Base-by-base conservation (phyloP, 1,284 basidiomycete genomes). In the Moesziomyces antarcticus region DNA sequence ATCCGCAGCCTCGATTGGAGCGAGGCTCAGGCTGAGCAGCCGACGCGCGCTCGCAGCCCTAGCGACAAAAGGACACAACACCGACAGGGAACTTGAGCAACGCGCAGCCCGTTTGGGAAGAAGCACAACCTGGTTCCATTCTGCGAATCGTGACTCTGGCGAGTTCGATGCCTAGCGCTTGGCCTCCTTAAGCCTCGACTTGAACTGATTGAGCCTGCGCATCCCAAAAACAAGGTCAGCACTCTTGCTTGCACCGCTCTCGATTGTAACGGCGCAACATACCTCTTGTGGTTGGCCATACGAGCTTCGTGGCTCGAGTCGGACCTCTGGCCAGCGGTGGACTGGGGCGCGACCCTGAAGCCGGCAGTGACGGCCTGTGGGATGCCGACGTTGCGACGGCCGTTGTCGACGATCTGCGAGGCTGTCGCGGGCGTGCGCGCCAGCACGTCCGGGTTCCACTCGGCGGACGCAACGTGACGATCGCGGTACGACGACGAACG, bases 401-500 rank as follows among this genome's bases (percentile, higher is more conserved):
- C 53, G 35, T 55, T 66, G 45, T 77, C 68, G 22, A 16, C 37
- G 6, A 54, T 49, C 22, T 49, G 48, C 18, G 44, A 46, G 0
- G 58, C 37, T 4, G 18, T n/a, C 7, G 48, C 20, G 18, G 56
- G 40, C 0, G 53, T 35, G n/a, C 65, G 71, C 22, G 60, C 54
- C n/a, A 66, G 54, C 22, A 68, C 53, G 21, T 80, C 69, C 7
- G 67, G 72, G 24, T 68, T 58, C 78, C 78, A 80, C 21, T 78
- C 78, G 13, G 76, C 78, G 20, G 73, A 68, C 1, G 69, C 66
- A 20, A 80, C 52, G 51, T 82, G 77, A 14, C 80, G 60, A 55
- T 80, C 81, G 18, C 82, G 66, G 61, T 83, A 83, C 11, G 81
- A 82, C 10, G 78, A 70, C 1, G 78, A 80, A 1, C 80, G 56